Evolutionary conservation across 1,284 basidiomycete genomes (phyloP).

Genomic region (Cutaneotrichosporon spelunceum): DNA sequence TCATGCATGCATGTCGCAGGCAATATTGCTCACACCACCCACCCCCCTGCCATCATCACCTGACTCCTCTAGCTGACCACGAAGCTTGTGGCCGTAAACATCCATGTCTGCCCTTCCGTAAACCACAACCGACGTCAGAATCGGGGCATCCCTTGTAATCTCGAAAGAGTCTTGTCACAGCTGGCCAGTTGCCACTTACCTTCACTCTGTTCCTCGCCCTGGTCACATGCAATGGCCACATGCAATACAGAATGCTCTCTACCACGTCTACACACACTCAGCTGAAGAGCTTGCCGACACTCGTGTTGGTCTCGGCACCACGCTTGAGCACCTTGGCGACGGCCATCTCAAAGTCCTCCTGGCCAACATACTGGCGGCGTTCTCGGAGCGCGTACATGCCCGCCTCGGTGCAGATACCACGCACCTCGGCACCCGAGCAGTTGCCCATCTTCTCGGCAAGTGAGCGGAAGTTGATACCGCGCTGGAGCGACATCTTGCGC

Average conservation of each 20-base stretch:
- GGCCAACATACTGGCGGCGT: constrained; percentile 91
- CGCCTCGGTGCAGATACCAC: constrained; percentile 98
- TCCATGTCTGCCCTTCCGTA: too few relatives aligned
- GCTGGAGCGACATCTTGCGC: constrained; percentile 96
- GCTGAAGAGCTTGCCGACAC: constrained; percentile 80
- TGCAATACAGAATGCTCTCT: constrained; percentile 1
- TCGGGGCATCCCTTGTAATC: neutral
- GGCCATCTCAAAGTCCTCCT: constrained; percentile 98
- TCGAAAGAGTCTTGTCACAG: neutral
- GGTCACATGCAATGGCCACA: neutral
- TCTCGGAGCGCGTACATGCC: constrained; percentile 98
- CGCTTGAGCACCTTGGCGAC: constrained; percentile 94
- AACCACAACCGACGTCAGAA: too few relatives aligned
- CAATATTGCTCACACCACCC: too few relatives aligned
- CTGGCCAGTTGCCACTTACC: neutral
- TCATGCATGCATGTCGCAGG: too few relatives aligned
- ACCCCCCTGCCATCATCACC: too few relatives aligned
- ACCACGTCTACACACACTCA: constrained; percentile 20
- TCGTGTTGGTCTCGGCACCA: constrained; percentile 85
- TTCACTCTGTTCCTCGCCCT: neutral
- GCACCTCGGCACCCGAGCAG: constrained; percentile 94
- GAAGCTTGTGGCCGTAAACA: too few relatives aligned
- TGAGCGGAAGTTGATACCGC: constrained; percentile 91
- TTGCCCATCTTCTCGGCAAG: constrained; percentile 99
- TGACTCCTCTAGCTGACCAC: too few relatives aligned